Conservation (phyloP, 2,329 filamentous ascomycete species). For the Alternaria angustiovoidea region DNA sequence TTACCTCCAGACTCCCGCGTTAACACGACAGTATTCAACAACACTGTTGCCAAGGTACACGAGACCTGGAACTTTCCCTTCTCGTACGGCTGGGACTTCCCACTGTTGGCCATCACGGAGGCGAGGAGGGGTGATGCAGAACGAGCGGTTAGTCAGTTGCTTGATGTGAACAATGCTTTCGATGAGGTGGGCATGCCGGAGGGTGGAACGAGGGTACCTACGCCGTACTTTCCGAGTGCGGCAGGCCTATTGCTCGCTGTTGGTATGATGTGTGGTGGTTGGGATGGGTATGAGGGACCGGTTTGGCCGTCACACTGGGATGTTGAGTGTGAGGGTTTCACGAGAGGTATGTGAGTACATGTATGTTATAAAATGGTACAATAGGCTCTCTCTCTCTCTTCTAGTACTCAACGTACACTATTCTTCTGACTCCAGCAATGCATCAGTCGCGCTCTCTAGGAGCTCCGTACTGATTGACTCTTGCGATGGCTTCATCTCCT, state of each 20-base stretch:
- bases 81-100: slow-evolving; percentile 49
- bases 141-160: slow-evolving; percentile 48
- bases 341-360: slow-evolving; percentile 30
- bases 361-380: not conserved
- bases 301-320: slow-evolving; percentile 61
- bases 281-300: slow-evolving; percentile 59
- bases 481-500: not conserved
- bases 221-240: slow-evolving; percentile 65
- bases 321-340: slow-evolving; percentile 60
- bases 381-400: not conserved
- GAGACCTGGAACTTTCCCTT: slow-evolving; percentile 48
- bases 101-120: slow-evolving; percentile 43
- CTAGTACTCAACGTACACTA: not conserved
- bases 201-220: slow-evolving; percentile 62
- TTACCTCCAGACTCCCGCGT: slow-evolving; percentile 41
- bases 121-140: slow-evolving; percentile 39
- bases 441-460: not conserved
- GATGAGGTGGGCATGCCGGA: slow-evolving; percentile 66
- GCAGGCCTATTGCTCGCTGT: slow-evolving; percentile 61
- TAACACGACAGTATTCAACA: slow-evolving; percentile 39
- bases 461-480: not conserved
- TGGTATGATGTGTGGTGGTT: slow-evolving; percentile 66
- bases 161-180: slow-evolving; percentile 62
- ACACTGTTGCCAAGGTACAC: slow-evolving; percentile 41
- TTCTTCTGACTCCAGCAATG: not conserved